Evolutionary conservation across 2,329 filamentous ascomycete genomes (phyloP), one percentile per base, ranked within the genome.

Genomic region (Ophiostoma populinum): DNA sequence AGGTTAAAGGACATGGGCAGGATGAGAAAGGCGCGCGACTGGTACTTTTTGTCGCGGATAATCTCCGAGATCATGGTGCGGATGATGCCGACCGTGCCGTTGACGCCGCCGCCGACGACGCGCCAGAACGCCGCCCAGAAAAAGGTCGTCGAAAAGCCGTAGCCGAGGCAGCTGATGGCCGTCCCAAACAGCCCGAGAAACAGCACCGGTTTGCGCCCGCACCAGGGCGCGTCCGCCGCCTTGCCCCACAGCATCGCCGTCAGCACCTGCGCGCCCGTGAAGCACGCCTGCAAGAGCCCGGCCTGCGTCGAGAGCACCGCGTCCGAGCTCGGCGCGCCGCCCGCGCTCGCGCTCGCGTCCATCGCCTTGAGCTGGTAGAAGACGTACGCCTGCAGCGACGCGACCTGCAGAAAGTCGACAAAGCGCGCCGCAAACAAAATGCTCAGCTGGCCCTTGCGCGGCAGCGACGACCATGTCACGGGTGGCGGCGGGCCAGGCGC

Each of bases 171-270:
- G 5, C 75, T 75, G 9, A 80, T 50, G 36, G 68, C 55, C 0
- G 77, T 78, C 1, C 79, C 78, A 10, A 74, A 53, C 24, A 82
- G 54, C 0, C 79, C 79, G 33, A 82, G 63, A 15, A 81, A 56
- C n/a, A 85, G 61, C 11, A 81, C 75, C 38, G 60, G 62, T 53
- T 83, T 83, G 19, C 79, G 62, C 0, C 79, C 79, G 36, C 65
- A 57, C 53, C 58, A 61, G 39, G 63, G 61, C 39, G 62, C 63
- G 43, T 77, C 70, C 2, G 70, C 66, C 3, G 76, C 60, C 20
- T 75, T 63, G 1, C 79, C 79, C 79, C 79, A 83, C 40, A 77
- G 59, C 32, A 85, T 70, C 1, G 77, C 76, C 1, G 78, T 83
- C 15, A 77, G 51, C 39, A 82, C 80, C 47, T 85, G 79, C 0